Base-by-base conservation (phyloP, 1,284 basidiomycete species). In the Heterobasidion parviporum region DNA sequence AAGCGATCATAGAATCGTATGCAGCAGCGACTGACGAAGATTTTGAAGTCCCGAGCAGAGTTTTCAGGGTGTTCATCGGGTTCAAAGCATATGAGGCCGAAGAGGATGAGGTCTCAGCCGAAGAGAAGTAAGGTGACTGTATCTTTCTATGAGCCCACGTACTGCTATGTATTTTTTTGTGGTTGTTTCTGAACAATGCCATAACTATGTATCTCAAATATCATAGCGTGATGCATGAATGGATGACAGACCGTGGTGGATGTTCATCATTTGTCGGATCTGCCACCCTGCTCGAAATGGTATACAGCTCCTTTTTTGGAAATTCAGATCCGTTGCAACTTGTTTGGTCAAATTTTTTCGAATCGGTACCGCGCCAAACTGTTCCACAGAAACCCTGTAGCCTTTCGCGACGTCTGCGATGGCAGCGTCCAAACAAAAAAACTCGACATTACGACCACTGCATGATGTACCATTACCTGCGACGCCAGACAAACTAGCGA, bases 1-100 rank as follows among this genome's bases (percentile, higher is more conserved):
- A 80, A 32, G 81, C 79, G 41, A 81, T 88, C 71, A 64, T 83
- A n/a, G 79, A 84, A 59, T 83, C 83, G 33, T 76, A 80, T 59
- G 74, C 70, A 55, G 69, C 68, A 52, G 79, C 79, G 16, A 73
- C 75, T 12, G 71, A 73, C 43, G 81, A 84, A 56, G 87, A 87
- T 56, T 64, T 77, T 43, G 72, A 79, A 54, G 67, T 70, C n/a
- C 78, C 80, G 41, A 83, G 79, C 70, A 79, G 87, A 48, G 75
- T 81, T 14, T 57, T 84, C 35, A 75, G 87, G 56, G 75, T 83
- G 8, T 72, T 88, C 35, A 73, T 84, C 50, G 86, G 86, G 9
- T 79, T 76, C 65, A 88, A 87, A 64, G 69, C 54, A 43, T 50
- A 49, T 10, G 60, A 61, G 9, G 47, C 45, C 9, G 58, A 36